These are phyloP conservation scores for Plasmodium gallinaceum DNA, from an alignment of 169 alveolate species.

Conservation along the genomic window DNA sequence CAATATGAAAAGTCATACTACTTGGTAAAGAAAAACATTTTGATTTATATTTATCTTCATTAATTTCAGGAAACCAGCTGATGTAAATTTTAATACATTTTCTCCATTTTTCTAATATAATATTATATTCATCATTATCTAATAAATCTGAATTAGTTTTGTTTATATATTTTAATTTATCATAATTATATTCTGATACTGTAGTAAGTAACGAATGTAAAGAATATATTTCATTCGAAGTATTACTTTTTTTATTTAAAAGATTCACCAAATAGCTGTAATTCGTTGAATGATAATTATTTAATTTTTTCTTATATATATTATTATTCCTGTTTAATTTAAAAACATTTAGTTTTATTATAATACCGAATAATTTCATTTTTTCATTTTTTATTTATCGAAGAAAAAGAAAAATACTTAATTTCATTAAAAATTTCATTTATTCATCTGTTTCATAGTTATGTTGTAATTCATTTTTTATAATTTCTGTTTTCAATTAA, in stretches of 20 bases:
- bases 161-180: background rate
- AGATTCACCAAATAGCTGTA: constrained; percentile 13
- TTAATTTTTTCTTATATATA: constrained; percentile 1
- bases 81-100: constrained; percentile 43
- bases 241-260: constrained; percentile 15
- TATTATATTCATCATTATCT: constrained; percentile 1
- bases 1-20: constrained; percentile 50
- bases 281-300: background rate
- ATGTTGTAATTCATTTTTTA: too few relatives aligned
- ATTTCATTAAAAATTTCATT: too few relatives aligned
- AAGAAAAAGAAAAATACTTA: too few relatives aligned
- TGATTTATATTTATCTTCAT: constrained; percentile 71
- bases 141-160: background rate
- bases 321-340: background rate
- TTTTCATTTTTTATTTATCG: background rate
- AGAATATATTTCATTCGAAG: constrained; percentile 16
- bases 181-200: constrained; percentile 1
- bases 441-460: too few relatives aligned
- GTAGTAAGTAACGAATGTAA: constrained; percentile 22
- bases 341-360: constrained; percentile 5
- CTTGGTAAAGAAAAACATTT: constrained; percentile 72
- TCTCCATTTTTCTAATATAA: constrained; percentile 22
- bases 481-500: too few relatives aligned
- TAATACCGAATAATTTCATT: constrained; percentile 40
- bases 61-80: constrained; percentile 74